Evolutionary conservation across 768 basidiomycete species (phyloP).

Genomic region (Artomyces pyxidatus): DNA sequence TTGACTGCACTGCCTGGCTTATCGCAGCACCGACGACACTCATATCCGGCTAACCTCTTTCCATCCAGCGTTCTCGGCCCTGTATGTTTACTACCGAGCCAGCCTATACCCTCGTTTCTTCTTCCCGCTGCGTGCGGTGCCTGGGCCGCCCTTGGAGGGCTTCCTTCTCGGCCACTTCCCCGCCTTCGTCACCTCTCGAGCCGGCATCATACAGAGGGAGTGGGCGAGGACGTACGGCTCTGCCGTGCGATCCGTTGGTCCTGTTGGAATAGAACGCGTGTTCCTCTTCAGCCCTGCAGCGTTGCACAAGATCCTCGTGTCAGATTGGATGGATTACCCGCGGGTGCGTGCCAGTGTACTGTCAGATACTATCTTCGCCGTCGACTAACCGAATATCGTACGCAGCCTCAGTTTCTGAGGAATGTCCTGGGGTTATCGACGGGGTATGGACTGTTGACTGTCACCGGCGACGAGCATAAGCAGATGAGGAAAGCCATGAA

Average conservation of each 20-base stretch:
- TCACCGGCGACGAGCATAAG: conserved; percentile 12
- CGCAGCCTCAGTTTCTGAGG: conserved; percentile 12
- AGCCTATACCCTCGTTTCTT: conserved; percentile 13
- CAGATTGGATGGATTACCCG: conserved; percentile 12
- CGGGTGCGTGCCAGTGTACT: background rate
- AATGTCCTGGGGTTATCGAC: conserved; percentile 12
- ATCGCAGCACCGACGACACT: no score
- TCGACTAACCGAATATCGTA: background rate
- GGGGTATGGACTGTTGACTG: conserved; percentile 12
- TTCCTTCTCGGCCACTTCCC: conserved; percentile 31
- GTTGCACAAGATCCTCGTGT: conserved; percentile 12
- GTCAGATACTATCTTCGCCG: background rate
- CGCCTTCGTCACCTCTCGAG: conserved; percentile 30
- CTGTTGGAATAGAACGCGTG: conserved; percentile 12
- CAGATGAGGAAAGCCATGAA: conserved; percentile 15
- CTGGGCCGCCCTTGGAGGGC: conserved; percentile 30
- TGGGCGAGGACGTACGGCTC: conserved; percentile 13
- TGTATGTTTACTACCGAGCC: no score
- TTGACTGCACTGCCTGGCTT: no score
- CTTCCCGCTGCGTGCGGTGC: conserved; percentile 31
- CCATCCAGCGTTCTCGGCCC: no score
- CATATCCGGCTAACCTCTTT: no score
- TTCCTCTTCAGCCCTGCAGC: conserved; percentile 9
- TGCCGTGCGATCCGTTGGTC: conserved; percentile 11
- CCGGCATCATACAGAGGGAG: conserved; percentile 24